These are phyloP conservation scores for Vanilla planifolia DNA, from an alignment of 106 monocot genomes.

Conservation along the genomic window DNA sequence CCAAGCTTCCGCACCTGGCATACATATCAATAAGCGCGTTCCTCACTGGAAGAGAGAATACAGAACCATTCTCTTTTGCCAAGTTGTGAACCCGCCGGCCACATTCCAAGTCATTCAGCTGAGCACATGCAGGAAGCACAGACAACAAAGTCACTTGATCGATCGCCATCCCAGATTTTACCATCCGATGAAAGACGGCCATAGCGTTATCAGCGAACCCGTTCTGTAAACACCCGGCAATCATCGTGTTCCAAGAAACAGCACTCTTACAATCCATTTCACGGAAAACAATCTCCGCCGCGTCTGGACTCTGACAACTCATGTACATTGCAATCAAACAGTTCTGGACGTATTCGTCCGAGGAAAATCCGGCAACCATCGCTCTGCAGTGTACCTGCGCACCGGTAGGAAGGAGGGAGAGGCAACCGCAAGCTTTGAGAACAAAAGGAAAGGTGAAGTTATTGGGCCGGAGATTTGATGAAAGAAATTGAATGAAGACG, in stretches of 20 bases:
- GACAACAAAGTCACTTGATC: slow-evolving; percentile 46
- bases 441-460: slow-evolving; percentile 64
- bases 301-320: slow-evolving; percentile 19
- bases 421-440: slow-evolving; percentile 57
- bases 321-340: slow-evolving; percentile 48
- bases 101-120: slow-evolving; percentile 29
- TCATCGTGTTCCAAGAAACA: slow-evolving; percentile 64
- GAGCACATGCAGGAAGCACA: slow-evolving; percentile 63
- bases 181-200: slow-evolving; percentile 36
- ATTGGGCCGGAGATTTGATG: slow-evolving; percentile 21
- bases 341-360: slow-evolving; percentile 44
- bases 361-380: slow-evolving; percentile 28
- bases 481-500: slow-evolving; percentile 36
- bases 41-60: slow-evolving; percentile 23
- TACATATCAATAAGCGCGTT: slow-evolving; percentile 87
- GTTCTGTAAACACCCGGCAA: slow-evolving; percentile 33
- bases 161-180: slow-evolving; percentile 11
- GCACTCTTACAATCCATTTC: slow-evolving; percentile 22
- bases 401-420: slow-evolving; percentile 11
- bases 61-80: slow-evolving; percentile 27
- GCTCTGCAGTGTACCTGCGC: slow-evolving; percentile 31
- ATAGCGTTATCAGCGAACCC: slow-evolving; percentile 33
- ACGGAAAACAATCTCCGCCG: slow-evolving; percentile 37
- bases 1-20: slow-evolving; percentile 54
- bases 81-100: slow-evolving; percentile 39